Base-by-base conservation (phyloP, 2,329 filamentous ascomycete genomes). In the Piedraia hortae region DNA sequence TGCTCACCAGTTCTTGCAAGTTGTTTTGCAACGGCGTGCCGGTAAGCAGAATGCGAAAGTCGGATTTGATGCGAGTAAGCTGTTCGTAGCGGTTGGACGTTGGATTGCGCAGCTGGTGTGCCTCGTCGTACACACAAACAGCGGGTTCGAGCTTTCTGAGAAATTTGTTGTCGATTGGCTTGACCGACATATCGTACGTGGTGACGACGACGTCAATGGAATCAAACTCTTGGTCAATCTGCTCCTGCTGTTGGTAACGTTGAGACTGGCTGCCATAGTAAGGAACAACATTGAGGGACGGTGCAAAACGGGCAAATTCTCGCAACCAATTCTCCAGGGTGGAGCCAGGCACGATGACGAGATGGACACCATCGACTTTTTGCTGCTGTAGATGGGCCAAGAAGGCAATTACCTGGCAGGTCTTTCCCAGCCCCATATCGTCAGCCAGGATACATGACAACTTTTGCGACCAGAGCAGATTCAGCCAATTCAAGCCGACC, bases 11-110 rank as follows among this genome's bases (percentile, higher is more conserved):
- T 47, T 97, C 85, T 39, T 82, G 69, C 10, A 97, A 53, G 41
- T 93, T 93, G 48, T 97, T 88, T 43, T 88, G 75, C 2, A 97
- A 58, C 0, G 85, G 85, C 1, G 85, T 97, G 18, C 85, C 85
- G 13, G 69, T 75, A 12, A 97, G 59, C 3, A 97, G 56, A 22
- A 97, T 59, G 29, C 78, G 67, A 56, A 85, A 91, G n/a, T 62
- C 51, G 0, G 77, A 68, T 0, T 59, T 60, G 24, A 97, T 78
- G 16, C 62, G 59, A 36, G 73, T 65, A 23, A 93, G 54, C 28
- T 73, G 68, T 35, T 64, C 61, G 44, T 91, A 91, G 4, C 75
- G 58, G 23, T 73, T 64, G 0, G 80, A 88, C 20, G 67, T 65
- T 2, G 69, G 67, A 40, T 90, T 93, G 48, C 90, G 89, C 42